Base-by-base conservation (phyloP, 2,329 filamentous ascomycete genomes). In the Clarireedia homoeocarpa region DNA sequence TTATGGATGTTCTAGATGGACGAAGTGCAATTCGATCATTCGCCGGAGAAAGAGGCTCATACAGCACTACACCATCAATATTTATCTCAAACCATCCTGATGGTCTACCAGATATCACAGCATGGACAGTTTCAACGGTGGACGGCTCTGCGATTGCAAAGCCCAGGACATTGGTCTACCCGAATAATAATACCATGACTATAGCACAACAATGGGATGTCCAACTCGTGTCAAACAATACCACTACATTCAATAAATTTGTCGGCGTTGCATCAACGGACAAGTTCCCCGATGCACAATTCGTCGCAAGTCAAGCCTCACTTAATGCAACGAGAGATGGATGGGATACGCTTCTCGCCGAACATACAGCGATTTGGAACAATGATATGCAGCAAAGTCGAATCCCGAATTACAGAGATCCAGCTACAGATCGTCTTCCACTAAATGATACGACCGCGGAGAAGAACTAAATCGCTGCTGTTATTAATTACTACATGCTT, bases 1-100 rank as follows among this genome's bases (percentile, higher is more conserved):
- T 86, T 3, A 78, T 80, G 23, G 85, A 87, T 66, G 71, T 85
- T 0, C 64, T 87, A 9, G 80, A 86, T 59, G 84, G 84, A 1
- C 77, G 78, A 59, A 77, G 79, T 61, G 83, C 84, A 17, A 77
- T 84, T 15, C 74, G 83, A n/a, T 80, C 81, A 0, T 73, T 77
- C 24, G 78, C 80, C 56, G 74, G 74, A 1, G 73, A 73, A 2
- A 84, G 79, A 40, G 77, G 75, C 1, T 71, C 73, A 39, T 77
- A 82, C n/a, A n/a, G 36, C 40, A 67, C 74, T 6, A 71, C 74
- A 9, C 69, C 66, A 6, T 65, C 71, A 12, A 83, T 87, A 38
- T 86, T 77, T 72, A 76, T 80, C 4, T 77, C 80, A 5, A 82
- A 86, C 5, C 75, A 74, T n/a, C 84, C 84, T 2, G 70, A 73